Percentiles rank a stretch among this genome's conserved stretches.
Evolutionary conservation across 306 rosid genomes (phyloP).

Genomic region (Quercus glauca): DNA sequence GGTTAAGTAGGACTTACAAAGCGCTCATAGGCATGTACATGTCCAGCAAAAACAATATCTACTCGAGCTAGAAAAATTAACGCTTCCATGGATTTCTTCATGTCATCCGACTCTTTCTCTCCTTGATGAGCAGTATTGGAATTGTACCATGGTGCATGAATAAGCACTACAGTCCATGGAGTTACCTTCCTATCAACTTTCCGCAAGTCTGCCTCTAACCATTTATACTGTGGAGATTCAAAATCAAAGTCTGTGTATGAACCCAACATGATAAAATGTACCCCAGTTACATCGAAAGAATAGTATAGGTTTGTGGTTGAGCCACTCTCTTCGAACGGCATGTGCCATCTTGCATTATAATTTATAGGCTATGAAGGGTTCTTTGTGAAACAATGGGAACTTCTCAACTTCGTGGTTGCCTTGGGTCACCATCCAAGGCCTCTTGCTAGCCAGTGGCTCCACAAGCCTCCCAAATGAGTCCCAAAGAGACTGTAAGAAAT

Average conservation of each 20-base stretch:
- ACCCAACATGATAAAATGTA: conserved; percentile 84
- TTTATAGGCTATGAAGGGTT: conserved; percentile 69
- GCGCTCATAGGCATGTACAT: conserved; percentile 88
- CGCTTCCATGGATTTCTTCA: conserved; percentile 70
- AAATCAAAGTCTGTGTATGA: conserved; percentile 59
- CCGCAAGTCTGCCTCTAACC: conserved; percentile 57
- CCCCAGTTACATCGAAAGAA: conserved; percentile 68
- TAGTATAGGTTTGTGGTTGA: conserved; percentile 79
- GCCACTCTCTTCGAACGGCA: conserved; percentile 68
- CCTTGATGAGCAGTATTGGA: conserved; percentile 74
- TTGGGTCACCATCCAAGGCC: conserved; percentile 96
- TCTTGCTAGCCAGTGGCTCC: conserved; percentile 65
- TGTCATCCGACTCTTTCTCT: conserved; percentile 48
- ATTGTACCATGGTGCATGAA: conserved; percentile 94
- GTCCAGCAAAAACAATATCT: conserved; percentile 77
- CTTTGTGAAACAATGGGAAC: conserved; percentile 28
- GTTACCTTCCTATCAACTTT: conserved; percentile 50
- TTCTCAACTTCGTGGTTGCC: conserved; percentile 83
- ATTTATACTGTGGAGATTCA: conserved; percentile 52
- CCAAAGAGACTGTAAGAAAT: conserved; percentile 38
- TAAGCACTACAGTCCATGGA: conserved; percentile 59
- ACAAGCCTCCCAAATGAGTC: conserved; percentile 77
- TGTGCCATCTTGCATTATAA: conserved; percentile 79
- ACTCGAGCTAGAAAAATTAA: conserved; percentile 61
- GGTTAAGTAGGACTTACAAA: conserved; percentile 46